Evolutionary conservation across 2,329 filamentous ascomycete species (phyloP).

Genomic region (Microcyclospora pomicola): DNA sequence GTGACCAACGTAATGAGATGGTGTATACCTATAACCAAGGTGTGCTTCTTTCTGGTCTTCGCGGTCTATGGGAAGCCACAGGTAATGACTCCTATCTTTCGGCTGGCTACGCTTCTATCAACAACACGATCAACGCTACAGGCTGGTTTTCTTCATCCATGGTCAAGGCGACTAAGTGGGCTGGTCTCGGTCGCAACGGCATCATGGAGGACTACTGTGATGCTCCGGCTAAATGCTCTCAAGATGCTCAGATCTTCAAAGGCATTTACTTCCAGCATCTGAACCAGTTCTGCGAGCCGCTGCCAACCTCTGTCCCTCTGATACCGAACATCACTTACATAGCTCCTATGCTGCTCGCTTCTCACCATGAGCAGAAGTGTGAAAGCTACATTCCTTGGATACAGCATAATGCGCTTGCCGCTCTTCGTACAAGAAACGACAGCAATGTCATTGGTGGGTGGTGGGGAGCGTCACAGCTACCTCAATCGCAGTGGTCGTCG

Average conservation of each 20-base stretch:
- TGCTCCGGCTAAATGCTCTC: slow-evolving; percentile 58
- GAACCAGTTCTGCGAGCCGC: slow-evolving; percentile 58
- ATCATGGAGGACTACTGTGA: slow-evolving; percentile 80
- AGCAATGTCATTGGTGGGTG: slow-evolving; percentile 69
- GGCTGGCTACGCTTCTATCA: slow-evolving; percentile 65
- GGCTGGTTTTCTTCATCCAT: slow-evolving; percentile 43
- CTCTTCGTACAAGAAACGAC: slow-evolving; percentile 52
- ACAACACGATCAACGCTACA: slow-evolving; percentile 61
- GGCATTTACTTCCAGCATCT: slow-evolving; percentile 92
- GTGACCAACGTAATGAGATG: slow-evolving; percentile 72
- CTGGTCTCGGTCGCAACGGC: slow-evolving; percentile 63
- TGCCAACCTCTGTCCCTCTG: slow-evolving; percentile 35
- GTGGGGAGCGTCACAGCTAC: slow-evolving; percentile 47
- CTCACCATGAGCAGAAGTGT: slow-evolving; percentile 48
- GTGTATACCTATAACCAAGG: slow-evolving; percentile 96
- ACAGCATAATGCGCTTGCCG: slow-evolving; percentile 61
- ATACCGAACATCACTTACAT: slow-evolving; percentile 32
- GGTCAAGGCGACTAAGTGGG: slow-evolving; percentile 37
- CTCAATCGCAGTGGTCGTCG: slow-evolving; percentile 10
- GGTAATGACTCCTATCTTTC: slow-evolving; percentile 55
- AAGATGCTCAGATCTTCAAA: slow-evolving; percentile 84
- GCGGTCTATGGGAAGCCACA: slow-evolving; percentile 69
- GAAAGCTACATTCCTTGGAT: slow-evolving; percentile 59
- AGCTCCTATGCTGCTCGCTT: slow-evolving; percentile 18
- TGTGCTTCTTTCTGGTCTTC: slow-evolving; percentile 69